Evolutionary conservation across 306 rosid species (phyloP).

Genomic region (Cucumis cinereus): DNA sequence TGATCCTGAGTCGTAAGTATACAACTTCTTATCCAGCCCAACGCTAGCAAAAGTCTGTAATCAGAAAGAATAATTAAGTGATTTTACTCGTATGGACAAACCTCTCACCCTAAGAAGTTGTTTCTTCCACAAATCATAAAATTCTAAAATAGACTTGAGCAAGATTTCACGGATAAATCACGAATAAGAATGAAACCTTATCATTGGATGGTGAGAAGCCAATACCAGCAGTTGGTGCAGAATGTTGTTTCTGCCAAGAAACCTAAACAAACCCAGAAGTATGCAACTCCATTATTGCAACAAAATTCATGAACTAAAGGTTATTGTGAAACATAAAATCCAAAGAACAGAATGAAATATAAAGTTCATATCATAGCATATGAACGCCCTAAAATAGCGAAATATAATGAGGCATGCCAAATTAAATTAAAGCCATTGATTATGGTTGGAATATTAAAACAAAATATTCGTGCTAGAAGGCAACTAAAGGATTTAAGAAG

Average conservation of each 20-base stretch:
- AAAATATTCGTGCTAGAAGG: not conserved
- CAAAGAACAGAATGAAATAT: not conserved
- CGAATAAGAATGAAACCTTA: constrained; percentile 45
- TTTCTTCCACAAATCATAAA: constrained; percentile 8
- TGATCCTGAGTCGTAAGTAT: constrained; percentile 80
- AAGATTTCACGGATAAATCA: not conserved
- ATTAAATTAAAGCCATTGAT: not conserved
- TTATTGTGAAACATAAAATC: not conserved
- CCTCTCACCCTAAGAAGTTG: constrained; percentile 11
- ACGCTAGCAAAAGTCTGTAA: constrained; percentile 83
- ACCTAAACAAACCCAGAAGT: constrained; percentile 26
- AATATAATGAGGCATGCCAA: not conserved
- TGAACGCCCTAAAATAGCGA: not conserved
- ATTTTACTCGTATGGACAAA: not conserved
- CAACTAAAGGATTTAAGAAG: not conserved
- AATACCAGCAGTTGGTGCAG: constrained; percentile 97
- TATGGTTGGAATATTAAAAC: not conserved
- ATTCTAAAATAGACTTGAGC: not conserved
- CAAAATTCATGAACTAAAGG: not conserved
- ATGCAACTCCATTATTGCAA: constrained; percentile 5
- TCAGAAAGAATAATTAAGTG: constrained; percentile 17
- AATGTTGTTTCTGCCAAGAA: constrained; percentile 96
- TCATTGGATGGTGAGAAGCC: constrained; percentile 95
- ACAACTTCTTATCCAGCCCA: constrained; percentile 91
- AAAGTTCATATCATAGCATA: not conserved